Evolutionary conservation across 2,329 filamentous ascomycete species (phyloP).

Genomic region (Parascedosporium putredinis): DNA sequence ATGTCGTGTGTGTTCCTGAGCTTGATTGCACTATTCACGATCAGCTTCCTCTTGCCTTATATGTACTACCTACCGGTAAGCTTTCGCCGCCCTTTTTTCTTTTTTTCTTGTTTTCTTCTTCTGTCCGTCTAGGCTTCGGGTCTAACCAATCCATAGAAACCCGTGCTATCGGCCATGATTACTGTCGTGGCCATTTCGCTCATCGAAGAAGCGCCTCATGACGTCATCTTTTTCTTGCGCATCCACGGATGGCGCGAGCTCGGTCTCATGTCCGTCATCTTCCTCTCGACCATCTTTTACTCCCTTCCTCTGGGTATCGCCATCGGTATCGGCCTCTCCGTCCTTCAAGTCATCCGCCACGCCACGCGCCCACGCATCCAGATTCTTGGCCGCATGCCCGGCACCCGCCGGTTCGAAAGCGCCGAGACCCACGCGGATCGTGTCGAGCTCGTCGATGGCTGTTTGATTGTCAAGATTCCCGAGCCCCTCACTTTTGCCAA

Average conservation of each 20-base stretch:
- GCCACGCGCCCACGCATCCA: constrained; percentile 89
- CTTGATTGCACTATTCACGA: constrained; percentile 68
- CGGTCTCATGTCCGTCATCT: constrained; percentile 79
- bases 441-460: constrained; percentile 84
- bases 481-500: constrained; percentile 96
- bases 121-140: neutral
- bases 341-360: constrained; percentile 83
- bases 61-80: constrained; percentile 92
- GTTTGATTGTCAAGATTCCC: constrained; percentile 92
- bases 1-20: constrained; percentile 88
- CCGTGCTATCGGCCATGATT: constrained; percentile 86
- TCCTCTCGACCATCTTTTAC: constrained; percentile 87
- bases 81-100: constrained; percentile 12
- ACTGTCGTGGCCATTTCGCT: constrained; percentile 90
- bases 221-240: constrained; percentile 78
- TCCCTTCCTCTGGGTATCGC: constrained; percentile 89
- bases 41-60: constrained; percentile 75
- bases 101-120: too few species aligned
- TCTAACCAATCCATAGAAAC: constrained; percentile 52
- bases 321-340: constrained; percentile 80
- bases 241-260: constrained; percentile 84
- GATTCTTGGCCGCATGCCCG: constrained; percentile 81
- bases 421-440: constrained; percentile 62
- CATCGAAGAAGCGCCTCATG: constrained; percentile 89
- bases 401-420: constrained; percentile 76